Conservation (phyloP, 1,284 basidiomycete species). For the Leucoagaricus sp. region DNA sequence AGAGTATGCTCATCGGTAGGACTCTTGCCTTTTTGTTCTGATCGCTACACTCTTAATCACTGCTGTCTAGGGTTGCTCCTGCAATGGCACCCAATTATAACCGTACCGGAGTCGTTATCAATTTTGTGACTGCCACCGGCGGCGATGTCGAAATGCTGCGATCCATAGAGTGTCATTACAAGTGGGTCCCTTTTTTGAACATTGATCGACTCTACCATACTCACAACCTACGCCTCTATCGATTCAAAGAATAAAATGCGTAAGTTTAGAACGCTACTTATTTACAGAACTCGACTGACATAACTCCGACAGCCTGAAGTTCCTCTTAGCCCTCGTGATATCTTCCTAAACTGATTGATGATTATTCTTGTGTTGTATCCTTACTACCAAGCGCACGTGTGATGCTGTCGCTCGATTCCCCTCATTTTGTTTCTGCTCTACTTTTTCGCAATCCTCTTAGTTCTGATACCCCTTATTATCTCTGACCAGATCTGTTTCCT, state of each 20-base stretch:
- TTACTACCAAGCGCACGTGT: conserved; percentile 42
- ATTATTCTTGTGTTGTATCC: conserved; percentile 71
- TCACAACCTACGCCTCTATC: conserved; percentile 13
- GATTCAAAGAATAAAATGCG: conserved; percentile 78
- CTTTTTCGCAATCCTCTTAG: conserved; percentile 4
- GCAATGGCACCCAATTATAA: conserved; percentile 80
- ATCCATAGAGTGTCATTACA: conserved; percentile 97
- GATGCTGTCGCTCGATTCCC: conserved; percentile 2
- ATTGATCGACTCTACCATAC: conserved; percentile 15
- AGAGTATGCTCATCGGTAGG: conserved; percentile 90
- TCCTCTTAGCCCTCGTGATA: conserved; percentile 82
- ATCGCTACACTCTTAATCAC: background rate
- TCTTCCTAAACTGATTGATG: conserved; percentile 59
- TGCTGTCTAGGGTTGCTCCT: conserved; percentile 63
- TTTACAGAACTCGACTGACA: conserved; percentile 18
- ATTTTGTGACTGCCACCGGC: conserved; percentile 95
- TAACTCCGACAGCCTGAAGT: conserved; percentile 70
- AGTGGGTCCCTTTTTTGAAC: conserved; percentile 44
- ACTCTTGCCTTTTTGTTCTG: background rate
- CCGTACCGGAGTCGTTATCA: conserved; percentile 87
- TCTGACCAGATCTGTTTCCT: conserved; percentile 16
- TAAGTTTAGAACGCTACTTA: conserved; percentile 40
- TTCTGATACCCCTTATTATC: conserved; percentile 15
- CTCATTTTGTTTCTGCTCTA: conserved; percentile 30
- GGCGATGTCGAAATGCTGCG: conserved; percentile 98